Evolutionary conservation across 139 green algal genomes (phyloP), one percentile per base, ranked within the genome.

Genomic region (Monoraphidium neglectum): DNA sequence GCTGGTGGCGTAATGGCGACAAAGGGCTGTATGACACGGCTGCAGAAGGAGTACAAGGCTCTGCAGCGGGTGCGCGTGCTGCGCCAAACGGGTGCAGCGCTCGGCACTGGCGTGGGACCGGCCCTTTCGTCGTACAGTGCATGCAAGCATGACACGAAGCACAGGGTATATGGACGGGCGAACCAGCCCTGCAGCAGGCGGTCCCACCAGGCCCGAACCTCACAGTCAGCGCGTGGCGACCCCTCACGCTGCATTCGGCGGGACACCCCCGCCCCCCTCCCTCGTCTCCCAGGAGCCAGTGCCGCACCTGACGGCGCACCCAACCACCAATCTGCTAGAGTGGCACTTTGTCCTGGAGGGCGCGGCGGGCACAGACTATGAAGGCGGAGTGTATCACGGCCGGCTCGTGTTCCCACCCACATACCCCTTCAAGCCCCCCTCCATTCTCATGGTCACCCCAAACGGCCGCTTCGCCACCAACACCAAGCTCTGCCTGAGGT

Each of bases 21-120:
- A 8, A 94, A 94, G 69, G 82, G 87, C 0, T 94, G 87, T 66
- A 57, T 92, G 0, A 85, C 78, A 0, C 70, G 92, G 35, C 72
- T 97, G 33, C 92, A 97, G 68, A 95, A 95, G 70, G 92, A 97
- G 67, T 95, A 97, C 78, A 89, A 84, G 37, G 72, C 75, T 2
- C 69, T 97, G 35, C 33, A 93, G 3, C 91, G 90, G 87, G 91
- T 90, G 35, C 30, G 72, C 30, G 8, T n/a, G n/a, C n/a, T 6
- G 13, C 36, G 35, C 23, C 26, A 8, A 21, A 16, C n/a, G 33
- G 18, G 62, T 10, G 21, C 36, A n/a, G 18, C 33, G 33, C 35
- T n/a, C n/a, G n/a, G n/a, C n/a, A n/a, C 62, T 59, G 13, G 33
- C 12, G 13, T 10, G 1, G 35, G 35, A 16, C 33, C 33, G 67